phyloP scores from a whole-genome alignment of 176 grass and related monocot species.

The Phragmites australis region DNA sequence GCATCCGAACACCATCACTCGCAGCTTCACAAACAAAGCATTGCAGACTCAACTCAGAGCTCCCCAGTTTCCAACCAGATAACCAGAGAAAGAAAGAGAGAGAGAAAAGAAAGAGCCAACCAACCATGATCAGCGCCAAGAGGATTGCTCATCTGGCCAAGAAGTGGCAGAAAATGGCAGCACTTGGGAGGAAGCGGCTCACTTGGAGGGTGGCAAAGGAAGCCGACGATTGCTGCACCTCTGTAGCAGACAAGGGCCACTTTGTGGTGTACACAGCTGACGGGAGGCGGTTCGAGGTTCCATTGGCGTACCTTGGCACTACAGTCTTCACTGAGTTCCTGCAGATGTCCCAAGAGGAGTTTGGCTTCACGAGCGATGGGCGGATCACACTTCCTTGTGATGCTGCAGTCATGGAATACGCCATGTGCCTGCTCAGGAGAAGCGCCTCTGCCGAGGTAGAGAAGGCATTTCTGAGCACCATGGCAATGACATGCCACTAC shows the following conservation, averaged over 20 bases:
- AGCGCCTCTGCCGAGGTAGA: conserved; percentile 34
- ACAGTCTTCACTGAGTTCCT: conserved; percentile 46
- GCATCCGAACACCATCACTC: conserved; percentile 9
- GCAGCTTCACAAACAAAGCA: conserved; percentile 1
- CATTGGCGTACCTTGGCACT: conserved; percentile 36
- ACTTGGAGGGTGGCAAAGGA: neutral
- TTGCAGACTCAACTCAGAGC: neutral
- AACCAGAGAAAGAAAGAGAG: too few relatives aligned
- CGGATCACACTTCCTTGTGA: conserved; percentile 50
- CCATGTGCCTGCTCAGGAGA: conserved; percentile 39
- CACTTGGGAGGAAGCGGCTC: conserved; percentile 46
- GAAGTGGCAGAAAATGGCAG: conserved; percentile 49
- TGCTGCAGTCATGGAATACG: conserved; percentile 40
- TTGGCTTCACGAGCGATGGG: conserved; percentile 14
- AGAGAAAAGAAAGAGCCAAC: neutral
- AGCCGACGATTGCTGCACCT: neutral
- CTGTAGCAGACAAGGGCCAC: conserved; percentile 42
- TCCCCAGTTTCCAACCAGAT: neutral
- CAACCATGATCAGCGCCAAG: conserved; percentile 33
- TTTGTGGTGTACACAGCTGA: conserved; percentile 46
- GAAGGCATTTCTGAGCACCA: conserved; percentile 28
- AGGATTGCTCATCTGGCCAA: conserved; percentile 44
- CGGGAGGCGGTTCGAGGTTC: conserved; percentile 43
- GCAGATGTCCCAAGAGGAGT: conserved; percentile 45
- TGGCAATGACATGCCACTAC: conserved; percentile 23